These are phyloP conservation scores for Castanea crenata DNA, from an alignment of 306 rosid species.

Conservation along the genomic window DNA sequence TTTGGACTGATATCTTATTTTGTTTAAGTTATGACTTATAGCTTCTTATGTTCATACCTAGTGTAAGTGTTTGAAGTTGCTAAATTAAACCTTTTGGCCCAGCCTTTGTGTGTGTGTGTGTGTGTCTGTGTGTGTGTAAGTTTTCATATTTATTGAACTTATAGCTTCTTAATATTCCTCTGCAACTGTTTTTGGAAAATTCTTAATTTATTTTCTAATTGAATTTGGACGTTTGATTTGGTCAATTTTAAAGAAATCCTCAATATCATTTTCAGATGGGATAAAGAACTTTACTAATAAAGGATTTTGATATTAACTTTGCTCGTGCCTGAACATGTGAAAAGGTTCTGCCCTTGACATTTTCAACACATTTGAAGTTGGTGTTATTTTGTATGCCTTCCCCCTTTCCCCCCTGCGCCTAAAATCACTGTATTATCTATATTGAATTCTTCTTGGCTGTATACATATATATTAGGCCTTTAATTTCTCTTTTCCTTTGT, in stretches of 20 bases:
- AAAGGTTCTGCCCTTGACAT: neutral
- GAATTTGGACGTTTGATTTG: neutral
- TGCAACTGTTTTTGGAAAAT: neutral
- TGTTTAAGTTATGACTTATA: no score
- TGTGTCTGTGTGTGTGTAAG: no score
- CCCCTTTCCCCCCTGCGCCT: neutral
- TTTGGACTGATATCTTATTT: no score
- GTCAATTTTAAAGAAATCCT: neutral
- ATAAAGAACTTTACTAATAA: neutral
- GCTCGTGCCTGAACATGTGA: neutral
- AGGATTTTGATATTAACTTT: neutral
- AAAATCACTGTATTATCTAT: neutral
- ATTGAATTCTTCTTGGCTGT: neutral
- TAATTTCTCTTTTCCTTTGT: neutral
- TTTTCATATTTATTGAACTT: no score
- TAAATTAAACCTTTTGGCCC: no score
- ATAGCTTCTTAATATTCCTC: neutral
- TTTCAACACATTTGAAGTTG: neutral
- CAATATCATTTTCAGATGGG: neutral
- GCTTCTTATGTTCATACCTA: no score
- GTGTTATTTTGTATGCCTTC: neutral
- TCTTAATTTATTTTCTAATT: neutral
- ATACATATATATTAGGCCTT: neutral
- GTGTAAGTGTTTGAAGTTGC: no score
- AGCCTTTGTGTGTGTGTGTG: no score